phyloP scores from a whole-genome alignment of 495 filamentous ascomycete species.

The Aspergillus panamensis region DNA sequence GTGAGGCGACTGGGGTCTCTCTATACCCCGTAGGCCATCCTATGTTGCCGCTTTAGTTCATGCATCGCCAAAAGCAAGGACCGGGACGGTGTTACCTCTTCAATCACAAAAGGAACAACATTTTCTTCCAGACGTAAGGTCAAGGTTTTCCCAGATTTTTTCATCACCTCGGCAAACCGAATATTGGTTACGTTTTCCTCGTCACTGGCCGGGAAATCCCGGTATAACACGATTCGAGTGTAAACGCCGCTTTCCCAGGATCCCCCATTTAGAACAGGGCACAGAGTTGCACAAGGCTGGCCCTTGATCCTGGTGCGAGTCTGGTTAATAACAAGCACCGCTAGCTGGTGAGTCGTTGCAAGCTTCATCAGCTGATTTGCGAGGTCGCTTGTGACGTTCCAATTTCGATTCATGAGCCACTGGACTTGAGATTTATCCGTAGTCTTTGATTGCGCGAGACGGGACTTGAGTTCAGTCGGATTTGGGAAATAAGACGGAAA shows the following conservation, averaged over 20 bases:
- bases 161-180: conserved; percentile 47
- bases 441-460: conserved; percentile 26
- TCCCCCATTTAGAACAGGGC: conserved; percentile 61
- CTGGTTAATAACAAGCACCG: conserved; percentile 67
- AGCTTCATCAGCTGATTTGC: conserved; percentile 59
- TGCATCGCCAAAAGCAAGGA: background rate
- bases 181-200: conserved; percentile 13
- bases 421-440: conserved; percentile 40
- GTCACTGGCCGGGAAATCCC: conserved; percentile 46
- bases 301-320: conserved; percentile 65
- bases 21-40: conserved; percentile 28
- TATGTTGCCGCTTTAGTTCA: conserved; percentile 12
- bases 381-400: conserved; percentile 57
- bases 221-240: conserved; percentile 66
- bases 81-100: conserved; percentile 28
- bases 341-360: conserved; percentile 63
- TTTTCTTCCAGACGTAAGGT: conserved; percentile 34
- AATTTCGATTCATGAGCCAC: conserved; percentile 59
- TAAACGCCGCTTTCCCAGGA: conserved; percentile 69
- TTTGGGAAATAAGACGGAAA: conserved; percentile 69
- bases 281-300: conserved; percentile 55
- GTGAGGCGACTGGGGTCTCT: conserved; percentile 5
- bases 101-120: conserved; percentile 40
- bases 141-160: conserved; percentile 35
- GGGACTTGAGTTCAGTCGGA: conserved; percentile 38